Evolutionary conservation across 2,329 filamentous ascomycete species (phyloP).

Genomic region (Curvularia spicifera): DNA sequence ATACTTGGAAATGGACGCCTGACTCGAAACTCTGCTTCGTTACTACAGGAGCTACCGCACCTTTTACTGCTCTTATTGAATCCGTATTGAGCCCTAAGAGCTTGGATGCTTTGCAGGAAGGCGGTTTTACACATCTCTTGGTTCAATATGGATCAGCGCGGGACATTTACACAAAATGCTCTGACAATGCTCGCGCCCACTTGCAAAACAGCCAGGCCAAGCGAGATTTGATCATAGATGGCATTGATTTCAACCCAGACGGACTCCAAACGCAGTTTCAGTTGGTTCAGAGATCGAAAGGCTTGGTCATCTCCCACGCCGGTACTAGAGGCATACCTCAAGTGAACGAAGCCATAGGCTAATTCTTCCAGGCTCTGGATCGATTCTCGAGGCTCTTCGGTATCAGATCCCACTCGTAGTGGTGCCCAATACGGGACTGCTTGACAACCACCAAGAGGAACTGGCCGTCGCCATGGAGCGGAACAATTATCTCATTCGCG

Average conservation of each 20-base stretch:
- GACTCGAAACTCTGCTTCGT: conserved; percentile 71
- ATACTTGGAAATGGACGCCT: conserved; percentile 30
- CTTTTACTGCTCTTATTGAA: conserved; percentile 74
- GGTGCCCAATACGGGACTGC: conserved; percentile 80
- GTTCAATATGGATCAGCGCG: conserved; percentile 80
- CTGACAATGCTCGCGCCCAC: conserved; percentile 21
- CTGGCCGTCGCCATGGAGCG: conserved; percentile 77
- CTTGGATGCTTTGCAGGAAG: conserved; percentile 63
- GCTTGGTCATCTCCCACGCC: conserved; percentile 86
- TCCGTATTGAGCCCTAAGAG: conserved; percentile 69
- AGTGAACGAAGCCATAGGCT: conserved; percentile 1
- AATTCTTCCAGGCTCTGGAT: conserved; percentile 75
- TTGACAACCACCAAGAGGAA: conserved; percentile 91
- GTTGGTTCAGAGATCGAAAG: conserved; percentile 62
- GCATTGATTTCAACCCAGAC: conserved; percentile 69
- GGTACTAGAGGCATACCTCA: conserved; percentile 60
- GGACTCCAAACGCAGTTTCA: conserved; percentile 67
- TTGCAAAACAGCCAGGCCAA: conserved; percentile 13
- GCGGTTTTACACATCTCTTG: conserved; percentile 72
- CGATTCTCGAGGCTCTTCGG: conserved; percentile 82
- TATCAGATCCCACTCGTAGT: conserved; percentile 80
- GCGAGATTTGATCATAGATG: conserved; percentile 54
- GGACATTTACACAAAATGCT: conserved; percentile 56
- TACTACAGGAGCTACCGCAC: conserved; percentile 89
- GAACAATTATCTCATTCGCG: conserved; percentile 78